Base-by-base conservation (phyloP, 2,329 filamentous ascomycete genomes). In the Nemania diffusa region DNA sequence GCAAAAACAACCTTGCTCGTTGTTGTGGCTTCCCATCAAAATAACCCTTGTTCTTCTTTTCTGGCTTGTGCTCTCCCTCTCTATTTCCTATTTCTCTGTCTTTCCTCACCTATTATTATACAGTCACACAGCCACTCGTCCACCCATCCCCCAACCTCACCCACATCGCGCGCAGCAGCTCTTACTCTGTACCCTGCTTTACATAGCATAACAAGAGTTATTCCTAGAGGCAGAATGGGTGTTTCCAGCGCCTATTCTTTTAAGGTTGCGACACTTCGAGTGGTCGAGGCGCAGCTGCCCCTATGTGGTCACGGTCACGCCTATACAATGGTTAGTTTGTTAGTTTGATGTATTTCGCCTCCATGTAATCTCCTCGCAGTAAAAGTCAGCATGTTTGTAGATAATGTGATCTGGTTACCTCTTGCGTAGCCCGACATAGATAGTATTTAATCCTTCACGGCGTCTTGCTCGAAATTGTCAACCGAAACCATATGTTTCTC, bases 1-100 rank as follows among this genome's bases (percentile, higher is more conserved):
- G 57, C 62, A 65, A 65, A 68, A 68, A 65, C 62, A 65, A 13
- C 62, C 65, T 55, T 57, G 62, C 42, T 17, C 32, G n/a, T 20
- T 50, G 37, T 56, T 50, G 37, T 56, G 52, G 56, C 57, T 62
- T 51, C 15, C 62, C 42, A 40, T 57, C 58, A 51, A 37, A 24
- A 46, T 57, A 52, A 67, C 20, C 62, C 66, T 59, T 55, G 57
- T 20, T 51, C 48, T 26, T 51, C 5, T 60, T 22, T 50, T 51
- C 7, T 11, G 15, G 44, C 22, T 3, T 48, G 6, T 34, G n/a
- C 24, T 34, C n/a, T 17, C 20, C 20, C 9, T 44, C 22, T 17
- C 7, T 8, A 26, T 57, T 61, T 46, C 50, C 53, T 34, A 24
- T 13, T 9, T 46, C 32, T 57, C 42, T 51, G 17, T 32, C 20